Evolutionary conservation across 2,329 filamentous ascomycete genomes (phyloP), one percentile per base, ranked within the genome.

Genomic region (Diplocarpon rosae): DNA sequence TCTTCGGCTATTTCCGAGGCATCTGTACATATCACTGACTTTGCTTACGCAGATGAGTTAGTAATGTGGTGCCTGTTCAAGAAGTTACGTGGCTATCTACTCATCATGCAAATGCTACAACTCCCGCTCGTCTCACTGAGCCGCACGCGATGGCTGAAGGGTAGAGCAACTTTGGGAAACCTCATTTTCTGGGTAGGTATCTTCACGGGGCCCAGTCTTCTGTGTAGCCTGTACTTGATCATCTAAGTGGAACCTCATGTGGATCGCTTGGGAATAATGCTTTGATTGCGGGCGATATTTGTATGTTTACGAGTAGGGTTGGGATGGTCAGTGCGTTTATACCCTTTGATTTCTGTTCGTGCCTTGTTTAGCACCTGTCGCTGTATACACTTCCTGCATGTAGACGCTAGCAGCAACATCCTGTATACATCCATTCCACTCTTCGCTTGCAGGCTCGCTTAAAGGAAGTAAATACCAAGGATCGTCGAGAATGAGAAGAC

Each of bases 1-100:
- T 38, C 30, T 14, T 32, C 30, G 11, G 16, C 0, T 9, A 32
- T 27, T 33, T 10, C 5, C 13, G 17, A 7, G 24, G 12, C 20
- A 31, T 12, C 20, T 40, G 13, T 17, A 24, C n/a, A 15, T 16
- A n/a, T 8, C 14, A 31, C 36, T 44, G 15, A 44, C 30, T 10
- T 12, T n/a, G 2, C 9, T 31, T 6, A 4, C n/a, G 2, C 17
- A 43, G 41, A 88, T 56, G 84, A 89, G 62, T 66, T 88, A 37
- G 73, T 87, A 56, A 88, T 88, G 84, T 83, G 80, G 68, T 84
- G 83, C 53, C 69, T 89, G 29, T 89, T 89, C 62, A 82, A 81
- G 62, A 87, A 86, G 63, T 69, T 88, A 9, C 68, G 83, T 32
- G 83, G 83, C 0, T 88, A 88, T 55, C 63, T 88, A 37, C 72